Evolutionary conservation across 2,329 filamentous ascomycete species (phyloP), one percentile per base, ranked within the genome.

Genomic region (Aspergillus carbonarius): DNA sequence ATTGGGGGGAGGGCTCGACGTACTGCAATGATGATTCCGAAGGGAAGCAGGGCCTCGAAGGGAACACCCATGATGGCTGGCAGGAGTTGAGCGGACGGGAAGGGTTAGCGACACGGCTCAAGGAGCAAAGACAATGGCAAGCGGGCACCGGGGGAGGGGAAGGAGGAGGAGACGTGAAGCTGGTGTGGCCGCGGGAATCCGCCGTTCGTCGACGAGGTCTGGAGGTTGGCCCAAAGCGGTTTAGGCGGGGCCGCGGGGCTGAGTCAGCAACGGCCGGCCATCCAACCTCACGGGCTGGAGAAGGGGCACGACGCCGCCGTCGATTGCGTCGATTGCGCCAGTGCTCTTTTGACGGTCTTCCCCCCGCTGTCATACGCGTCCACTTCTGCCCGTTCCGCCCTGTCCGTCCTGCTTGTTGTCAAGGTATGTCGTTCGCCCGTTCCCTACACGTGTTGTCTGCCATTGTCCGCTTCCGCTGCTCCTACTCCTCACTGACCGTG

Each of bases 11-110:
- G 56, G 37, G 52, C 42, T 54, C 37, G 32, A 77, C 83, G 62
- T 82, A 87, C 85, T 71, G 75, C 81, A 56, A 85, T 76, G 76
- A 87, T 85, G 71, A 88, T 83, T 66, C 80, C 85, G 72, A 87
- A 88, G 50, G 85, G 85, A 68, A 88, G 71, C 65, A 88, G 75
- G 65, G 85, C 82, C 78, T 88, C 86, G 73, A 88, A 88, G 46
- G 86, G 86, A 62, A 88, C 83, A 75, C 84, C 85, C 86, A 87
- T 87, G 64, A 63, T 66, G 64, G 53, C 48, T 60, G 48, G 51
- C 20, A 62, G 40, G 51, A 40, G 52, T 44, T 32, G 35, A 55
- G 50, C n/a, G 35, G 51, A 23, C 10, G 54, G 42, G 18, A 52
- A 39, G 35, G 50, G 55, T 7, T 23, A 46, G 53, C 51, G 25